Base-by-base conservation (phyloP, 2,329 filamentous ascomycete species). In the Cercospora zeina region DNA sequence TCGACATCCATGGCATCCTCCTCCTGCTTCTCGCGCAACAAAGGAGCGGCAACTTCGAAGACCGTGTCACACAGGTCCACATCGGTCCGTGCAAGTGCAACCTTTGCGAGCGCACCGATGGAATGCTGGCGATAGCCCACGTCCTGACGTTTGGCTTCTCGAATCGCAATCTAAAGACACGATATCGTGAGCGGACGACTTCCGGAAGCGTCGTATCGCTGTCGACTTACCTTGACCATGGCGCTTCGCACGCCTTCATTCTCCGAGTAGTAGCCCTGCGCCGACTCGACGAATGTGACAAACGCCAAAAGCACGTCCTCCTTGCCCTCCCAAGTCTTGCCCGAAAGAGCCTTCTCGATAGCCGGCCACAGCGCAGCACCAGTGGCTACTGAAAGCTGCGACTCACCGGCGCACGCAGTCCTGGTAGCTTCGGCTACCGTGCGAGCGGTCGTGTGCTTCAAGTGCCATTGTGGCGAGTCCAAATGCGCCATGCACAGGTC, bases 291-390 rank as follows among this genome's bases (percentile, higher is more conserved):
- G 69, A 97, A 95, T 62, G 86, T 84, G 3, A 91, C 88, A 74
- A 95, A 91, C 5, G 90, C 88, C 47, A 87, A 83, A 2, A 97
- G 81, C 33, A 99, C 85, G 68, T 86, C 87, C 76, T 97, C 92
- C 74, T 99, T 99, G 21, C 91, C 91, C 0, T 89, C 84, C 82
- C 96, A 99, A 0, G 93, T 96, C 81, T 97, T 97, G 11, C 96
- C 86, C 2, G 86, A 85, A 42, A 97, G 78, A 1, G 90, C 87
- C 71, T 89, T 91, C 66, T 97, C 91, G 53, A 96, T 81, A 1
- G 88, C 84, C 0, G 90, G 90, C 93, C 93, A 99, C 21, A 97
- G 80, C 11, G 63, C 62, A 19, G 58, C 64, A 4, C 65, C 69
- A 9, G 66, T 67, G 51, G 67, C 64, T 16, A 58, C 27, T 64